Evolutionary conservation across 768 basidiomycete genomes (phyloP).

Genomic region (Rhizopogon sp.): DNA sequence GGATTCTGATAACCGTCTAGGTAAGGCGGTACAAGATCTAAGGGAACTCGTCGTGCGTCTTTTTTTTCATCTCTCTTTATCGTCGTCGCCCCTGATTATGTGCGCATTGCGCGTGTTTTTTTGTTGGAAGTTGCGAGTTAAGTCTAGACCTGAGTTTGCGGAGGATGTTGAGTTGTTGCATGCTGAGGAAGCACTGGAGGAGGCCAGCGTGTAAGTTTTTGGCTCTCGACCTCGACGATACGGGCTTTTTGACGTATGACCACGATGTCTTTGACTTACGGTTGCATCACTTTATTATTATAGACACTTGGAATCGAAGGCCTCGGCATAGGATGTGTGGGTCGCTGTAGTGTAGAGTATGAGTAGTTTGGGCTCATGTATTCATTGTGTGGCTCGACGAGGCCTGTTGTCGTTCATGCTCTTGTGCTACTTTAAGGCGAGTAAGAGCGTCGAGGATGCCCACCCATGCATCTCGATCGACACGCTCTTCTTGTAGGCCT

Average conservation of each 20-base stretch:
- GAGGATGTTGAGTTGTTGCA: slow-evolving; percentile 39
- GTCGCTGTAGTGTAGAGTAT: not conserved
- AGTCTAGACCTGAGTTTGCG: slow-evolving; percentile 22
- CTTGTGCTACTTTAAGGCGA: slow-evolving; percentile 49
- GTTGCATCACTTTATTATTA: not conserved
- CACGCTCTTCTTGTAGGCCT: slow-evolving; percentile 73
- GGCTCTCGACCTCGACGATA: not conserved
- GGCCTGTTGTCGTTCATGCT: slow-evolving; percentile 12
- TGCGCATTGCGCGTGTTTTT: slow-evolving; percentile 3
- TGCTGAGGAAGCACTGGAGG: slow-evolving; percentile 56
- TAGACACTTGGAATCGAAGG: slow-evolving; percentile 1
- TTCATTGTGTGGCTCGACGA: not conserved
- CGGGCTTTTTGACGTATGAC: slow-evolving; percentile 10
- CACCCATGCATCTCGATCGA: slow-evolving; percentile 75
- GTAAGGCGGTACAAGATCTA: slow-evolving; percentile 58
- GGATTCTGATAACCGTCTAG: slow-evolving; percentile 60
- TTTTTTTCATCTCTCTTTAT: slow-evolving; percentile 13
- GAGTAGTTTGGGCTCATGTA: slow-evolving; percentile 4
- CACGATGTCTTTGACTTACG: slow-evolving; percentile 5
- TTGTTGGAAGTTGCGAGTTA: slow-evolving; percentile 20
- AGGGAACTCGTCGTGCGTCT: slow-evolving; percentile 62
- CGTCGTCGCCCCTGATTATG: slow-evolving; percentile 4
- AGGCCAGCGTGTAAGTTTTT: slow-evolving; percentile 39
- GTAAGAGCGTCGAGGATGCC: slow-evolving; percentile 65
- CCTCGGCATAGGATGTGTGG: not conserved